Percentiles rank a stretch among this genome's conserved stretches.
Evolutionary conservation across 2,329 filamentous ascomycete species (phyloP).

Genomic region (Colletotrichum falcatum): DNA sequence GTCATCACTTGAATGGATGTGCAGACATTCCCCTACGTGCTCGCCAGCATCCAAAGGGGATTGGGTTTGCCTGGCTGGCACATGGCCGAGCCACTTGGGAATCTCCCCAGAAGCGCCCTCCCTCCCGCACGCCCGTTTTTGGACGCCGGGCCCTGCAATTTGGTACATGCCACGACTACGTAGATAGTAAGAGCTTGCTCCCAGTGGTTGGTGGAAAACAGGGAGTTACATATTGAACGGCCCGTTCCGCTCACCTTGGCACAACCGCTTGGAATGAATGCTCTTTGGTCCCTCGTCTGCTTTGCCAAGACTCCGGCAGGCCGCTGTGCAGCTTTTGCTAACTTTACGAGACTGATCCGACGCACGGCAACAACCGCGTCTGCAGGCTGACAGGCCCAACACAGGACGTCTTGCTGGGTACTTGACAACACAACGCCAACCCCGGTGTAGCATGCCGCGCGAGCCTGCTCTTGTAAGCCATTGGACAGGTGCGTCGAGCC

Average conservation of each 20-base stretch:
- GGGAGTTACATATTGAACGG: constrained; percentile 11
- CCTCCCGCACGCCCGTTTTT: constrained; percentile 1
- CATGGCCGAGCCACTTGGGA: not conserved
- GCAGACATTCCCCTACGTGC: not conserved
- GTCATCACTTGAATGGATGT: not conserved
- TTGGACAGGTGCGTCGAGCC: not conserved
- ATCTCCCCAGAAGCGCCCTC: constrained; percentile 4
- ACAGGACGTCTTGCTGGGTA: not conserved
- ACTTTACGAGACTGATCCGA: not conserved
- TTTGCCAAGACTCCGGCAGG: not conserved
- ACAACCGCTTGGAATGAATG: not conserved
- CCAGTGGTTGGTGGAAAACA: not conserved
- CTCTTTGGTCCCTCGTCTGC: not conserved
- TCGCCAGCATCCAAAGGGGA: not conserved
- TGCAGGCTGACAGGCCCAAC: constrained; percentile 22
- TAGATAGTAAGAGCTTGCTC: not conserved
- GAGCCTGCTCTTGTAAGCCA: not conserved
- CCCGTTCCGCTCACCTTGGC: constrained; percentile 11
- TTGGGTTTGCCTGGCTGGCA: not conserved
- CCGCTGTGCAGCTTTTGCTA: not conserved
- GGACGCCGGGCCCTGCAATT: not conserved
- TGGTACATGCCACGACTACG: not conserved
- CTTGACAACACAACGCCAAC: constrained; percentile 16
- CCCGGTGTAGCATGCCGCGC: not conserved
- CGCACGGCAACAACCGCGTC: not conserved